Evolutionary conservation across 2,329 filamentous ascomycete species (phyloP).

Genomic region (Pyrenochaeta sp.): DNA sequence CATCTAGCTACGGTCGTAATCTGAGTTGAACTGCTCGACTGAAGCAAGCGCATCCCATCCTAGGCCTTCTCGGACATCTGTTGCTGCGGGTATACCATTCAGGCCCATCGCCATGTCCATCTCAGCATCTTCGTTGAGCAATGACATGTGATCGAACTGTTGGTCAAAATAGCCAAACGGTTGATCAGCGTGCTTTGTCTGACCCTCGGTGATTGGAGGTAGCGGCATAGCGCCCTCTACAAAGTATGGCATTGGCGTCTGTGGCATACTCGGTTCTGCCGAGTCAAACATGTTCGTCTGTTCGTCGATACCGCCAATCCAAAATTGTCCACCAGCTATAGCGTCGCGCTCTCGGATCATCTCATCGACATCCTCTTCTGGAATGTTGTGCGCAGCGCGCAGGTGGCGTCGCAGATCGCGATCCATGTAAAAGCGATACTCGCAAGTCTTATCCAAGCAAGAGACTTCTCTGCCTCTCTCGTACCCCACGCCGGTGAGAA

Average conservation of each 20-base stretch:
- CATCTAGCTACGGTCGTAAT: slow-evolving; percentile 2
- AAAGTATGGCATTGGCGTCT: slow-evolving; percentile 41
- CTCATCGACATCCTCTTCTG: slow-evolving; percentile 46
- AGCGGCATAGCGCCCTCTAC: slow-evolving; percentile 12
- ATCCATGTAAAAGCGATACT: slow-evolving; percentile 64
- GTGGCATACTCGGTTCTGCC: slow-evolving; percentile 40
- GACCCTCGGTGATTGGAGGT: slow-evolving; percentile 3
- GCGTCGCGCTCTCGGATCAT: slow-evolving; percentile 52
- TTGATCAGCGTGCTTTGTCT: slow-evolving; percentile 5
- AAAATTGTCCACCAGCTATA: slow-evolving; percentile 54
- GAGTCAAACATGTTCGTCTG: slow-evolving; percentile 30
- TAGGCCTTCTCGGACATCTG: slow-evolving; percentile 28
- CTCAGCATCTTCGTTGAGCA: slow-evolving; percentile 29
- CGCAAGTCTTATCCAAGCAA: slow-evolving; percentile 62
- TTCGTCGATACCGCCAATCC: slow-evolving; percentile 53
- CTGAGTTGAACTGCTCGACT: slow-evolving; percentile 36
- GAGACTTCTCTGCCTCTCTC: slow-evolving; percentile 58
- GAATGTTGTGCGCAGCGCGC: slow-evolving; percentile 54
- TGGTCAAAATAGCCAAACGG: slow-evolving; percentile 17
- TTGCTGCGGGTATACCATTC: slow-evolving; percentile 23
- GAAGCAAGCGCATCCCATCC: slow-evolving; percentile 36
- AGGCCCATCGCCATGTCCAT: slow-evolving; percentile 37
- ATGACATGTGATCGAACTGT: slow-evolving; percentile 22
- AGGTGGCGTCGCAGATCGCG: slow-evolving; percentile 67
- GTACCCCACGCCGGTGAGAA: slow-evolving; percentile 67